Conservation (phyloP, 2,329 filamentous ascomycete species). For the Cadophora malorum region DNA sequence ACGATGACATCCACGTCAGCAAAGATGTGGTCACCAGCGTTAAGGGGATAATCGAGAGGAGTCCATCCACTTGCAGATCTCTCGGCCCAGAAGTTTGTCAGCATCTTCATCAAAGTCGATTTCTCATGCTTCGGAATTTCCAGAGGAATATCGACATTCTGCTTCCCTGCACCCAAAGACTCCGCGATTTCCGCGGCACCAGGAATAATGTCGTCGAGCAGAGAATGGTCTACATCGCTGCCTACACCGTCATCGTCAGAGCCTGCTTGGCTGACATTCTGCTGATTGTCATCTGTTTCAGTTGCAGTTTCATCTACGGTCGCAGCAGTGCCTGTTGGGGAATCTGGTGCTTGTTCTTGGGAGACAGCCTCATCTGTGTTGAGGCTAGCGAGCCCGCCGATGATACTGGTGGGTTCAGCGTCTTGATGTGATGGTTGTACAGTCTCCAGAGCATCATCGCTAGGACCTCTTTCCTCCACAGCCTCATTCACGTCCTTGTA, state of each 20-base stretch:
- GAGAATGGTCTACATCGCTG: slow-evolving; percentile 75
- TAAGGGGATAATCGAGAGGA: slow-evolving; percentile 89
- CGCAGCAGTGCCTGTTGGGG: slow-evolving; percentile 41
- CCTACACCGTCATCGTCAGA: slow-evolving; percentile 71
- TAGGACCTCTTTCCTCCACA: slow-evolving; percentile 77
- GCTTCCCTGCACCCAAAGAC: slow-evolving; percentile 59
- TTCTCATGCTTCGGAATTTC: slow-evolving; percentile 93
- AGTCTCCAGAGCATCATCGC: slow-evolving; percentile 63
- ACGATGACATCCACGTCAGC: slow-evolving; percentile 97
- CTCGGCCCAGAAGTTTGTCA: slow-evolving; percentile 98
- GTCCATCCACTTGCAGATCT: slow-evolving; percentile 95
- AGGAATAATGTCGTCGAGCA: slow-evolving; percentile 71
- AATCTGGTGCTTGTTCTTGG: slow-evolving; percentile 34
- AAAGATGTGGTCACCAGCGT: slow-evolving; percentile 90
- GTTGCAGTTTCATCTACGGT: slow-evolving; percentile 44
- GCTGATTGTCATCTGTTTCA: slow-evolving; percentile 53
- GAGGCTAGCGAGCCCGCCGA: slow-evolving; percentile 42
- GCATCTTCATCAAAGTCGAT: slow-evolving; percentile 90
- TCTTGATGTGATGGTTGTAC: slow-evolving; percentile 47
- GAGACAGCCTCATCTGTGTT: slow-evolving; percentile 32
- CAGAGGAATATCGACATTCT: slow-evolving; percentile 64
- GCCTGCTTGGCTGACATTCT: slow-evolving; percentile 62
- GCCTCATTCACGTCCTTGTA: slow-evolving; percentile 94
- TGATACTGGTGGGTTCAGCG: slow-evolving; percentile 38
- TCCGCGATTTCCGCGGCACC: slow-evolving; percentile 68